Evolutionary conservation across 2,329 filamentous ascomycete genomes (phyloP), one percentile per base, ranked within the genome.

Genomic region (Colletotrichum sojae): DNA sequence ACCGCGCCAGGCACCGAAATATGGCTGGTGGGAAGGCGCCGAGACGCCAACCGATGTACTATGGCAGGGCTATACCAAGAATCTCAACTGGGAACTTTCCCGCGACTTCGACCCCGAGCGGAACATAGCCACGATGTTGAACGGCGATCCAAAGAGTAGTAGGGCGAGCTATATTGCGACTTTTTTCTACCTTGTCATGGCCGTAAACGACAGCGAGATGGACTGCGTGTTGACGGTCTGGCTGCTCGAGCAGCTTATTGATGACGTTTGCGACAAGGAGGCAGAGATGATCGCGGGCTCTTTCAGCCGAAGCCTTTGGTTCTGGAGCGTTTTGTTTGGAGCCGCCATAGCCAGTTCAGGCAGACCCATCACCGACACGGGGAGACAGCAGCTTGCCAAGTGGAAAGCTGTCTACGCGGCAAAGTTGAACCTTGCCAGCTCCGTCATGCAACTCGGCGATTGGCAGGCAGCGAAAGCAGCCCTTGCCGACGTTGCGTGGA

Each of bases 131-230:
- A 74, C 74, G 22, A 79, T 80, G 56, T 69, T 80, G 31, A 79
- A 80, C 48, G 74, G 76, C 22, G 78, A 80, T 67, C 75, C 77
- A 18, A 78, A 75, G 58, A 80, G 78, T 62, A 84, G 82, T 71
- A 78, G 83, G 54, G 82, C 80, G 45, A 82, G 81, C 62, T 84
- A 83, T 74, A 82, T 84, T 62, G 81, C 82, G 48, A 83, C 82
- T 40, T 84, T 84, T 73, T 82, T 84, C 74, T 84, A 84, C 73
- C 78, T 84, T 49, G 81, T 82, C 75, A 79, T 83, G 54, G 82
- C 84, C 69, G 73, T 84, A 66, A 81, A 82, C 46, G 78, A 82
- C 61, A 78, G 76, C 45, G 75, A 77, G 39, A 78, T 84, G 46
- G 82, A 83, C 69, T 79, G 80, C 27, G 82, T 83, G 63, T 77